These are phyloP conservation scores for Kalanchoe fedtschenkoi DNA, from an alignment of 164 flowering plant species.

Conservation along the genomic window DNA sequence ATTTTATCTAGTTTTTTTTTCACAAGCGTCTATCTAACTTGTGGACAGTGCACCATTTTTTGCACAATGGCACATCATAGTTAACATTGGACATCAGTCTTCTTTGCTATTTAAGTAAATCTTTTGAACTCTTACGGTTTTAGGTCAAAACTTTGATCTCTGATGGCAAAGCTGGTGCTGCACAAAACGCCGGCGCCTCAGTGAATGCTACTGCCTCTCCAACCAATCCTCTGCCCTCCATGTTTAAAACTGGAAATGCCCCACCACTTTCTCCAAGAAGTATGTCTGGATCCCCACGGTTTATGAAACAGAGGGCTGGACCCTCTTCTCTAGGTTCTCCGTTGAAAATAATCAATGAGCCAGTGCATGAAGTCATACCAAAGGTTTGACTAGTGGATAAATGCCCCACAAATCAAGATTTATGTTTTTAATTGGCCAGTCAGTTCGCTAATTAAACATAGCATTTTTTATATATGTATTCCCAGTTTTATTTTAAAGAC, in stretches of 20 bases:
- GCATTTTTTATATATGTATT: slow-evolving; percentile 3
- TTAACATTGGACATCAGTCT: not conserved
- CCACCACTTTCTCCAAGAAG: slow-evolving; percentile 96
- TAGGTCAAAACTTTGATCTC: slow-evolving; percentile 17
- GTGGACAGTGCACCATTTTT: not conserved
- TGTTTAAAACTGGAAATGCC: slow-evolving; percentile 80
- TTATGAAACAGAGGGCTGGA: slow-evolving; percentile 49
- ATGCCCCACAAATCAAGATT: not conserved
- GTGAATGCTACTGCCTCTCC: slow-evolving; percentile 31
- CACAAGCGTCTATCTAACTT: too few relatives aligned
- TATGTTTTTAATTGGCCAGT: not conserved
- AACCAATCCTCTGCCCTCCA: slow-evolving; percentile 59
- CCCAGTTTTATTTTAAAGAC: slow-evolving; percentile 85
- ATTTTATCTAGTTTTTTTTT: too few relatives aligned
- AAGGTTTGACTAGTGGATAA: slow-evolving; percentile 38
- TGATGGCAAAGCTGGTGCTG: slow-evolving; percentile 61
- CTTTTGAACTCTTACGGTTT: not conserved
- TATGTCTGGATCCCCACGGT: slow-evolving; percentile 76
- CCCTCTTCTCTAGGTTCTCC: slow-evolving; percentile 74
- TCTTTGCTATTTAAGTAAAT: not conserved
- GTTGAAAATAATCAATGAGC: slow-evolving; percentile 58
- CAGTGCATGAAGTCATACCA: slow-evolving; percentile 72
- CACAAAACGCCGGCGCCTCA: slow-evolving; percentile 32
- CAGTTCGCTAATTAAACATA: not conserved
- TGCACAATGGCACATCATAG: not conserved